These are phyloP conservation scores for Ganoderma boninense DNA, from an alignment of 1,284 basidiomycete genomes.

Conservation along the genomic window DNA sequence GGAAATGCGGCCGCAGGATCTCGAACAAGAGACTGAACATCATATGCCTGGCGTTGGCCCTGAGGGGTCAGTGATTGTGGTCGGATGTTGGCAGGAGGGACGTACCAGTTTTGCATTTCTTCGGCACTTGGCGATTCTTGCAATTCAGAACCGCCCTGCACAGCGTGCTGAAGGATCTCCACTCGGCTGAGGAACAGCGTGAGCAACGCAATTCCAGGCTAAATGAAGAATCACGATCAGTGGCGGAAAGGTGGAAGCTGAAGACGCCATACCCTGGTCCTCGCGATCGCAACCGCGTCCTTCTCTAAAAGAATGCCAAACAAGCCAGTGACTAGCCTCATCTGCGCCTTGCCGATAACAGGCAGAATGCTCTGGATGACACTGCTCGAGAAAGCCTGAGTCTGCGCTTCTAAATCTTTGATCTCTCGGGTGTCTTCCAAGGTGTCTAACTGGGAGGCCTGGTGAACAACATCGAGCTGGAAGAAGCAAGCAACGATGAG, in stretches of 20 bases:
- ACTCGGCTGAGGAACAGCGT: constrained; percentile 94
- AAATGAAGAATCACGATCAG: constrained; percentile 19
- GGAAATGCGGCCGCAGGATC: constrained; percentile 62
- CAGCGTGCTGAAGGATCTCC: constrained; percentile 75
- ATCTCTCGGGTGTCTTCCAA: constrained; percentile 69
- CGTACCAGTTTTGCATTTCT: constrained; percentile 89
- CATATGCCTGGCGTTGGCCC: constrained; percentile 3
- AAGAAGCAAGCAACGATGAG: constrained; percentile 94
- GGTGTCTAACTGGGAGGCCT: constrained; percentile 77
- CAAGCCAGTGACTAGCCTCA: constrained; percentile 89
- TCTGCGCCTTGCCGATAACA: constrained; percentile 79
- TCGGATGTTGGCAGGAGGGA: constrained; percentile 13
- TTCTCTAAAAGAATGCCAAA: constrained; percentile 87
- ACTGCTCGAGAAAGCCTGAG: constrained; percentile 87
- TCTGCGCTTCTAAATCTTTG: constrained; percentile 86
- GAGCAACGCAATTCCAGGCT: constrained; percentile 94
- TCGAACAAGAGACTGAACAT: constrained; percentile 32
- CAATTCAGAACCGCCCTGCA: constrained; percentile 65
- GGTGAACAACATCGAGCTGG: constrained; percentile 89
- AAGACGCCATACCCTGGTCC: constrained; percentile 66
- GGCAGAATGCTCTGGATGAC: constrained; percentile 90
- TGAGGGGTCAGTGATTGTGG: background rate
- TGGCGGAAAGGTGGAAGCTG: too few relatives aligned
- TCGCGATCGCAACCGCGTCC: constrained; percentile 75
- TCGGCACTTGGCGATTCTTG: constrained; percentile 68